Evolutionary conservation across 805 yeast species (phyloP), one percentile per base, ranked within the genome.

Genomic region (Scheffersomyces ergatensis): DNA sequence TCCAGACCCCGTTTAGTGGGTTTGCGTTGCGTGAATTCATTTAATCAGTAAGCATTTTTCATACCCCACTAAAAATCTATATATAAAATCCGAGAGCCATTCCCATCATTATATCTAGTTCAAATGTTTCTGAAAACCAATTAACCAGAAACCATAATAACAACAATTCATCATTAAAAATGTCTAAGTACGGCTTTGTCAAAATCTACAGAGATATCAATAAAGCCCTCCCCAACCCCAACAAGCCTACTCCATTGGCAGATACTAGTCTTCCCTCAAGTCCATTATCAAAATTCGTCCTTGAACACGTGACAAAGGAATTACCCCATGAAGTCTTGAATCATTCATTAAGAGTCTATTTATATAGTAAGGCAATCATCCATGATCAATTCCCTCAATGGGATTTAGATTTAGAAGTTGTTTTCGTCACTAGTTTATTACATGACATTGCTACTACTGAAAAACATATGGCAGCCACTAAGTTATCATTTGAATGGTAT

Each of bases 391-490:
- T 62, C 40, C 58, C 63, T 3, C 46, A 50, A 5, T 62, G 66
- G 66, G 55, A 57, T 33, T 48, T 62, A 30, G 62, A 58, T 34
- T 37, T 25, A 7, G 65, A 58, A 29, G 60, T 60, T 11, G 37
- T 62, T 16, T 60, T 53, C 37, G 54, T 50, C n/a, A 60, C 68
- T 15, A 40, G 62, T 30, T 53, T 62, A 43, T 51, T 62, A 36
- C 68, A 62, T 45, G 68, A 62, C 44, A 62, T 62, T 37, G 68
- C 58, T 4, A 60, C 67, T 40, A 62, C 65, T n/a, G 51, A 49
- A 23, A 51, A 58, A 36, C 60, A 62, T 37, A 58, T 62, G 64
- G 42, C 36, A 3, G 58, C 62, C 16, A 60, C 68, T 25, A 60
- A 62, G 38, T 43, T 62, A 53, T 60, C 66, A 27, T 62, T 62